A percentile compares a stretch with the other conserved stretches of the same genome.
Evolutionary conservation across 2,329 filamentous ascomycete genomes (phyloP).

Genomic region (Xylariaceae sp.): DNA sequence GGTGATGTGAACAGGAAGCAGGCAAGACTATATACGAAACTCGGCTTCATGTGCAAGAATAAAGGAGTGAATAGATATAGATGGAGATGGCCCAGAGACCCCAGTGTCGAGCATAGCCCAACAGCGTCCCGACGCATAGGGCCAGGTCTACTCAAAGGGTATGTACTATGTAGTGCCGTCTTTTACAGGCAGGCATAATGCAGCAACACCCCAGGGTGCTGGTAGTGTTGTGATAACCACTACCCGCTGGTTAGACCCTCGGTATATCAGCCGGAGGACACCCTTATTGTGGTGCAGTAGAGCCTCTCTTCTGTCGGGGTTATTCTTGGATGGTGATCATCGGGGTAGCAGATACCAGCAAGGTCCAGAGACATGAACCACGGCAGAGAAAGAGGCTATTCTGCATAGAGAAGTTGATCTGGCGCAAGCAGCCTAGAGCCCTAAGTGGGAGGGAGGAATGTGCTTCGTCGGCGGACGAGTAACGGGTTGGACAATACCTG

Average conservation of each 20-base stretch:
- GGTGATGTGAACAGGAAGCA: slow-evolving; percentile 3
- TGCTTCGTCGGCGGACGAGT: slow-evolving; percentile 5
- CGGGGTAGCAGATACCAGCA: no score
- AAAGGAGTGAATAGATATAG: slow-evolving; percentile 10
- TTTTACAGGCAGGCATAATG: slow-evolving; percentile 14
- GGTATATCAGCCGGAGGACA: slow-evolving; percentile 14
- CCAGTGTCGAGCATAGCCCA: slow-evolving; percentile 25
- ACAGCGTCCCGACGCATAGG: slow-evolving; percentile 19
- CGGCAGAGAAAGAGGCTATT: slow-evolving; percentile 1
- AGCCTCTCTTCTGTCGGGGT: no score
- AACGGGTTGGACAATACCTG: slow-evolving; percentile 9
- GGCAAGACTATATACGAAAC: slow-evolving; percentile 18
- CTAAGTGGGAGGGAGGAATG: slow-evolving; percentile 12
- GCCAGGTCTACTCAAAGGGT: slow-evolving; percentile 20
- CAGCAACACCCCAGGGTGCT: slow-evolving; percentile 21
- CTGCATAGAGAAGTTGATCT: slow-evolving; percentile 9
- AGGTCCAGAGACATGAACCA: slow-evolving; percentile 3
- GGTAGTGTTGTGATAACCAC: background rate
- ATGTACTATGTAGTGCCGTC: slow-evolving; percentile 16
- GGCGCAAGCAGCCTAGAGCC: slow-evolving; percentile 4
- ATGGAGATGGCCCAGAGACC: slow-evolving; percentile 9
- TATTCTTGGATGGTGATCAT: no score
- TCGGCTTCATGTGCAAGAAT: slow-evolving; percentile 12
- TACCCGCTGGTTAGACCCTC: slow-evolving; percentile 3
- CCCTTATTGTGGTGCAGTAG: no score